Base-by-base conservation (phyloP, 1,284 basidiomycete genomes). In the Cryptococcus sp. region DNA sequence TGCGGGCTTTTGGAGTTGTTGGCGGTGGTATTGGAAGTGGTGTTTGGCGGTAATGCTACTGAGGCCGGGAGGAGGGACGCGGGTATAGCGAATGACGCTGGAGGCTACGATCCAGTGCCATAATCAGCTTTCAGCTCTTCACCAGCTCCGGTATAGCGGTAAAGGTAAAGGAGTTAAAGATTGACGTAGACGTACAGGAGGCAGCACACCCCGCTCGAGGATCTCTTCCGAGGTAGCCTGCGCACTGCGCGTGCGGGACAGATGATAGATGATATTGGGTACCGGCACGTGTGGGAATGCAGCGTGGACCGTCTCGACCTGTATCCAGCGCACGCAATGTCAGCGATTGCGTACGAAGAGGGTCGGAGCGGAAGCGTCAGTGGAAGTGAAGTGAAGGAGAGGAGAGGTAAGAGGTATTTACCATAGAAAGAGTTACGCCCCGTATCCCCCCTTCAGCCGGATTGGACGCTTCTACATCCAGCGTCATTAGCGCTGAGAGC, bases 191-290 rank as follows among this genome's bases (percentile, higher is more conserved):
- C 77, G 50, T 50, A 79, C 79, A 50, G 65, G 55, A 40, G 74
- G 74, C 27, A 80, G 52, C 11, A 56, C 62, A 0, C 78, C 77
- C 20, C 68, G 61, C 50, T 78, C 77, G 5, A 80, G 65, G 35
- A 79, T 76, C 57, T 74, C 67, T 53, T 80, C 79, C 42, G 68
- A 71, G 5, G 79, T 79, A 15, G 68, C 54, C 64, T 79, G 76
- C n/a, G 69, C 71, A 8, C 65, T 73, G n/a, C 71, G 62, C 3
- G 77, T 79, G 61, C 71, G 68, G 7, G 72, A 72, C n/a, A 80
- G 67, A 13, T 70, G 71, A 51, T 76, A 79, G 20, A 78, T 70
- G 56, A 80, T 73, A 45, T 72, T 68, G 1, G 67, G 56, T n/a
- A 73, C 40, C 10, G 74, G 72, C 15, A 78, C 66, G 57, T 79